Evolutionary conservation across 129 eudicot species (phyloP).

Genomic region (Deinandra increscens): DNA sequence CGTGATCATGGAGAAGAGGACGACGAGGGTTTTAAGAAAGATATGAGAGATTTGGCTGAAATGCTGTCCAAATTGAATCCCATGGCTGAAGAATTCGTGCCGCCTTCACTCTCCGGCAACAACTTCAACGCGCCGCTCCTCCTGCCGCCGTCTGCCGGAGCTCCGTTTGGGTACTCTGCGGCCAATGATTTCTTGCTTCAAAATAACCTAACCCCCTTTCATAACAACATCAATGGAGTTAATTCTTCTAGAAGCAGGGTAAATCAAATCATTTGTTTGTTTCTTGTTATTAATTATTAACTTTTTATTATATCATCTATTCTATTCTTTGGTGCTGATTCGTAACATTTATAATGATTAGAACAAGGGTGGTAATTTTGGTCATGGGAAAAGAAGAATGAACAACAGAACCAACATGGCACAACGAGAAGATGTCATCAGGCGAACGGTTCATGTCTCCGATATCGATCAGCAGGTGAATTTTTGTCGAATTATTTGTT

Average conservation of each 20-base stretch:
- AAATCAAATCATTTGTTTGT: background rate
- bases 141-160: constrained; percentile 28
- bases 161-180: constrained; percentile 44
- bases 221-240: constrained; percentile 45
- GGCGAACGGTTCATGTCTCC: constrained; percentile 84
- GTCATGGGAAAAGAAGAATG: constrained; percentile 65
- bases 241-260: constrained; percentile 44
- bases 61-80: constrained; percentile 80
- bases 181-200: constrained; percentile 42
- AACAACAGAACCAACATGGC: constrained; percentile 71
- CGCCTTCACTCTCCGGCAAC: constrained; percentile 44
- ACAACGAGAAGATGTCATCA: constrained; percentile 71
- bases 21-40: constrained; percentile 55
- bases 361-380: constrained; percentile 57
- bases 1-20: constrained; percentile 26
- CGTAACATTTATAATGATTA: constrained; percentile 34
- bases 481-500: background rate
- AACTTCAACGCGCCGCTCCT: constrained; percentile 19
- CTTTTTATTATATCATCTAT: background rate
- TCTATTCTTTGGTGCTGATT: constrained; percentile 4
- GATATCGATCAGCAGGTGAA: constrained; percentile 89
- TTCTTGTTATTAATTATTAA: too few species aligned
- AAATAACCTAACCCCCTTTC: constrained; percentile 37
- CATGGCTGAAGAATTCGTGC: constrained; percentile 82
- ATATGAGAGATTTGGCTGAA: constrained; percentile 74